Percentiles rank a stretch among this genome's conserved stretches.
Conservation (phyloP, 2,329 filamentous ascomycete genomes). For the Fusarium nygamai region DNA sequence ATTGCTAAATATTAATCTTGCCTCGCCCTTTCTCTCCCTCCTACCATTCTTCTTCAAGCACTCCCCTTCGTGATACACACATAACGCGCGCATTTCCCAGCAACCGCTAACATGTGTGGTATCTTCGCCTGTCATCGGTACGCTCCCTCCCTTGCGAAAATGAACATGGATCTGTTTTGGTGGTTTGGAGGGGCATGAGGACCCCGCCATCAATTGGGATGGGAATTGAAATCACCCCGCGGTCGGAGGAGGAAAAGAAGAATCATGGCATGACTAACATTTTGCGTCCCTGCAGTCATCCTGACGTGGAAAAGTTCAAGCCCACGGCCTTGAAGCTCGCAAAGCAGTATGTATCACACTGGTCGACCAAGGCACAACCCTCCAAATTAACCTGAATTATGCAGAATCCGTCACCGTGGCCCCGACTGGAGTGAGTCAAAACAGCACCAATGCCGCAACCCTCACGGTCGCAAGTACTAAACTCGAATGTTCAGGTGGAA, state of each 20-base stretch:
- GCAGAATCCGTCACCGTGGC: constrained; percentile 90
- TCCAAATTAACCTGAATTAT: constrained; percentile 27
- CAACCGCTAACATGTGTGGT: constrained; percentile 81
- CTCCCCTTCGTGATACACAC: constrained; percentile 15
- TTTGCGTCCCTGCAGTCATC: constrained; percentile 67
- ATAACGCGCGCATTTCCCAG: constrained; percentile 12
- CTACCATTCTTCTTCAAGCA: constrained; percentile 17
- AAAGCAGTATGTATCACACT: constrained; percentile 76
- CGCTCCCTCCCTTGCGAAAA: constrained; percentile 27
- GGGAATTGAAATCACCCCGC: constrained; percentile 44
- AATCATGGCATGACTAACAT: constrained; percentile 41
- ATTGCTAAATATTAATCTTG: constrained; percentile 37
- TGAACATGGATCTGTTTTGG: constrained; percentile 37
- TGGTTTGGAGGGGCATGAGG: constrained; percentile 28
- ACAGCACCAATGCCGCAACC: neutral
- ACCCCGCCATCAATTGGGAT: constrained; percentile 34
- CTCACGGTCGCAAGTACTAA: constrained; percentile 41
- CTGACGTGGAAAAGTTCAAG: constrained; percentile 97
- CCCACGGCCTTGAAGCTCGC: constrained; percentile 91
- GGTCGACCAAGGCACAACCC: neutral
- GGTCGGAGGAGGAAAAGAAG: constrained; percentile 30
- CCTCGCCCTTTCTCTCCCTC: constrained; percentile 16
- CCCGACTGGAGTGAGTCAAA: constrained; percentile 93
- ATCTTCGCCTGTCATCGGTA: constrained; percentile 96
- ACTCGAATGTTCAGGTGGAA: constrained; percentile 73